Base-by-base conservation (phyloP, 1,284 basidiomycete species). In the Tilletiopsis washingtonensis region DNA sequence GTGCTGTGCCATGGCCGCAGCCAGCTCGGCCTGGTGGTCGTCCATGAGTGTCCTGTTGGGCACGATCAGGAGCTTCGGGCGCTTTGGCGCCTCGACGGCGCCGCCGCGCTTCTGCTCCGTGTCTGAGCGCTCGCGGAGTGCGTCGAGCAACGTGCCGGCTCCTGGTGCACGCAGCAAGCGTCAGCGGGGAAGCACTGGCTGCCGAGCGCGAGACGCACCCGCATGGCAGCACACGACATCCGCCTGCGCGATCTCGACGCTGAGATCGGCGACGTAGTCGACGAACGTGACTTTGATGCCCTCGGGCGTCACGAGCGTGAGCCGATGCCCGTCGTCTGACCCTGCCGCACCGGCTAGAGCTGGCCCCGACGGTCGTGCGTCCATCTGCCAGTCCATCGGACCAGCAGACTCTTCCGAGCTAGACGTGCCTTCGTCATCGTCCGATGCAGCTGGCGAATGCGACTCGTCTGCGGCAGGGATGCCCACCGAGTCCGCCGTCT, bases 21-120 rank as follows among this genome's bases (percentile, higher is more conserved):
- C 89, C 4, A 98, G 78, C 68, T 98, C 89, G 40, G 82, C 78
- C 77, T 98, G 93, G 67, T 98, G 93, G 73, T 96, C 87, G 74
- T 96, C 86, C 75, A 93, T 82, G 41, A 98, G 76, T 1, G 84
- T 83, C 25, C 83, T 78, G 70, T 98, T 98, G 12, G 91, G 90
- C 1, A 96, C 84, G 11, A 88, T 85, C 56, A 98, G 82, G 58
- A 97, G 77, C 5, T 81, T 80, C 64, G 85, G 87, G n/a, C 84
- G 11, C 88, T 85, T 56, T 97, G 82, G 58, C 97, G 77, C 5
- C 81, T 80, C 64, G 85, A 87, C 27, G 47, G 44, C 12, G 2
- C 32, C 12, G 12, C 12, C 32, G 32, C 32, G 17, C 32, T 34
- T 2, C 12, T 34, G 32, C 32, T 34, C 32, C 32, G n/a, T n/a